These are phyloP conservation scores for Termitomyces sp. DNA, from an alignment of 768 basidiomycete species.

Conservation along the genomic window DNA sequence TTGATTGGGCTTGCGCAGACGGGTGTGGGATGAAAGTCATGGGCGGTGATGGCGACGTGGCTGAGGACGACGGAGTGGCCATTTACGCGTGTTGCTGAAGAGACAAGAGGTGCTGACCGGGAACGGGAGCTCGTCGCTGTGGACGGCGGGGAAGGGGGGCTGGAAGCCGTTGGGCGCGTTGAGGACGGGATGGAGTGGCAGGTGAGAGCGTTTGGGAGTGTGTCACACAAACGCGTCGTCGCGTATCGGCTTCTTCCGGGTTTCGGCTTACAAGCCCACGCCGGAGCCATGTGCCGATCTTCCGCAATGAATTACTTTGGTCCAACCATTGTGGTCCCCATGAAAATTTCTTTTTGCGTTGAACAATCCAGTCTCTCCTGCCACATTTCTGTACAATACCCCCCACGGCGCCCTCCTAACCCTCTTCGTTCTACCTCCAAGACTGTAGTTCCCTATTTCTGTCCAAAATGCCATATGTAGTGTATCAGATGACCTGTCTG, in stretches of 20 bases:
- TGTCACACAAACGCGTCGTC: constrained; percentile 47
- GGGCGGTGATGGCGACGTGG: constrained; percentile 81
- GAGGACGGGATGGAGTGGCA: constrained; percentile 27
- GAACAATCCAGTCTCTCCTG: neutral
- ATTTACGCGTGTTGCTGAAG: constrained; percentile 44
- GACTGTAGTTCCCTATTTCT: constrained; percentile 6
- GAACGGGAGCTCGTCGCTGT: constrained; percentile 29
- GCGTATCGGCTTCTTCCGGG: constrained; percentile 52
- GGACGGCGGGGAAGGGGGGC: constrained; percentile 31
- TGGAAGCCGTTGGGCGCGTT: constrained; percentile 36
- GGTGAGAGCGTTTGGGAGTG: constrained; percentile 33
- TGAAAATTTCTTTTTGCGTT: neutral
- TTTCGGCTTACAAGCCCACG: constrained; percentile 36
- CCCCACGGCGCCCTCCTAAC: neutral
- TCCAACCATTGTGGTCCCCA: neutral
- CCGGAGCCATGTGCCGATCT: constrained; percentile 29
- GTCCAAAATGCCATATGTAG: constrained; percentile 8
- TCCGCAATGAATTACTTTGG: constrained; percentile 21
- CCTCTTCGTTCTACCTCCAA: constrained; percentile 3
- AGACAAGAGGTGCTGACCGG: constrained; percentile 18
- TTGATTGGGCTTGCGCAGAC: constrained; percentile 36
- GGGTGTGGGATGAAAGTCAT: constrained; percentile 57
- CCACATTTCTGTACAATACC: neutral
- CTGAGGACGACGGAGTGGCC: constrained; percentile 80
- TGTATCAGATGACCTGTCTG: constrained; percentile 33